Base-by-base conservation (phyloP, 75 land plant genomes). In the Pinus albicaulis region DNA sequence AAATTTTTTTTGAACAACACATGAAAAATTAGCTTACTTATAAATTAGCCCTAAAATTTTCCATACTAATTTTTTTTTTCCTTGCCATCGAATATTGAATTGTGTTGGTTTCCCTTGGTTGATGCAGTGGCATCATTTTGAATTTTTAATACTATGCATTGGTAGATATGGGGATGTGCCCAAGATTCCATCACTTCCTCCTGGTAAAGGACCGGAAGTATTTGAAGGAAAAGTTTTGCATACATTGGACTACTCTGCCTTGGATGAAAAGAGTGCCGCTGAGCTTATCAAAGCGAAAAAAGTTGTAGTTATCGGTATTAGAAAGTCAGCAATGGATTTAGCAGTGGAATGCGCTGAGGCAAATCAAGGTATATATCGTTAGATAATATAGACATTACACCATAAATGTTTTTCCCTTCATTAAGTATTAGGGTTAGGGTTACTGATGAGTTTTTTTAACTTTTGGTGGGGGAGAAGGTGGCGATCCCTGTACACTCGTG, bases 301-400 rank as follows among this genome's bases (percentile, higher is more conserved):
- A 59, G 90, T 92, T 69, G 89, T 77, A 0, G 79, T 94, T 16
- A 71, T 94, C 25, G 97, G 97, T 26, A 89, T 76, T 80, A 81
- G 80, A 74, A 94, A 92, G 83, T 92, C 97, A 25, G 94, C 86
- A 5, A 77, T 94, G 61, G 97, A 94, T 74, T 56, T 94, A 5
- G 90, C 94, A 20, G 24, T 80, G 38, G 96, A 93, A 81, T 84
- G 85, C 73, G 94, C 93, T 14, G 78, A 91, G 56, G 93, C 90
- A 31, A 93, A 93, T 69, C 92, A 91, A 93, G 96, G 96, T 28
- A 28, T 93, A 79, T 12, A 2, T 12, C 11, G 28, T 28, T 28
- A 28, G 28, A 28, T 28, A 28, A 28, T 28, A 28, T 28, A 28
- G 28, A 28, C 28, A 0, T 1, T 28, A 28, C 28, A 28, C 28